Conservation (phyloP, 73 alveolate genomes). For the Paramecium biaurelia region DNA sequence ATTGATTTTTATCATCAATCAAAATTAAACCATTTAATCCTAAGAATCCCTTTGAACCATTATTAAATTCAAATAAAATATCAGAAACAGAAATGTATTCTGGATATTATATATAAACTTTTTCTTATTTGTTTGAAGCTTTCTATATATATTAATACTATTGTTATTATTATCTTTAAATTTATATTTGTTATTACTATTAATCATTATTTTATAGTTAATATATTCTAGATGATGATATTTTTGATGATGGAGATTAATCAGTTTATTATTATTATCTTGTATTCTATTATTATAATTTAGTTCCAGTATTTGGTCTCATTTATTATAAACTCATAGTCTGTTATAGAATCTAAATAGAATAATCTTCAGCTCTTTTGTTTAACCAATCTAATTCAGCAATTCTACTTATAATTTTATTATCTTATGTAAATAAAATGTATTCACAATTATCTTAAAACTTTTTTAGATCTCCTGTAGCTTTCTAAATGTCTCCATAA, state of each 20-base stretch:
- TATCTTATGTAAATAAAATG: conserved; percentile 79
- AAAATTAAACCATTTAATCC: not conserved
- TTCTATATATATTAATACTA: not conserved
- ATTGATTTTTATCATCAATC: not conserved
- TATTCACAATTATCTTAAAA: conserved; percentile 71
- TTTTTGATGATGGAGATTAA: not conserved
- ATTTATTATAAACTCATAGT: not conserved
- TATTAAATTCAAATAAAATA: not conserved
- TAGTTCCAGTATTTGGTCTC: conserved; percentile 69
- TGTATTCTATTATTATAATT: not conserved
- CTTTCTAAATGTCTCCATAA: conserved; percentile 77
- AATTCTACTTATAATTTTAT: conserved; percentile 67
- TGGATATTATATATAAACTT: not conserved
- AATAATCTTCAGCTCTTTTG: conserved; percentile 40
- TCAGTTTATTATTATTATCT: not conserved
- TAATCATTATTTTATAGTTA: not conserved
- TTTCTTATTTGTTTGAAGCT: not conserved
- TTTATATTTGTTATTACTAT: not conserved
- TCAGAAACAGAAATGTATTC: not conserved
- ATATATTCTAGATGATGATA: not conserved
- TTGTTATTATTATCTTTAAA: not conserved
- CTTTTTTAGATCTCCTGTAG: conserved; percentile 73
- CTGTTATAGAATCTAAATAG: not conserved
- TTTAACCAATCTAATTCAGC: conserved; percentile 82
- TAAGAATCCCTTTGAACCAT: not conserved